Percentiles rank a stretch among this genome's conserved stretches.
These are phyloP conservation scores for Calycina herbarum DNA, from an alignment of 2,329 filamentous ascomycete genomes.

Conservation along the genomic window DNA sequence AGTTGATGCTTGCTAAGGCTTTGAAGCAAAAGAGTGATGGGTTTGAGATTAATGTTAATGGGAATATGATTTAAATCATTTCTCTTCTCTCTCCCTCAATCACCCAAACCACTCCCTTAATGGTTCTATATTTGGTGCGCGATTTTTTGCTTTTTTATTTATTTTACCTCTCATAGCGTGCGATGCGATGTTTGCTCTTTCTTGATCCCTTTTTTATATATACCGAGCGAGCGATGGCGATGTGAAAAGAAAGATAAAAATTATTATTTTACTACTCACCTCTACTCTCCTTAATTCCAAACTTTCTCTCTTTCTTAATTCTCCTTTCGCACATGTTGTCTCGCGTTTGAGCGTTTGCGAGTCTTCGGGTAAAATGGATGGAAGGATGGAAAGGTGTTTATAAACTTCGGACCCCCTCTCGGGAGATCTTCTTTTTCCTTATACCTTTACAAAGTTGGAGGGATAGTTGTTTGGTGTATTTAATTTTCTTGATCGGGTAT, in stretches of 20 bases:
- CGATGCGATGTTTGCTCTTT: neutral
- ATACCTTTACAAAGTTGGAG: neutral
- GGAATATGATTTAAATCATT: slow-evolving; percentile 62
- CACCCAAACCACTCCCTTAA: neutral
- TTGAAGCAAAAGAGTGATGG: slow-evolving; percentile 81
- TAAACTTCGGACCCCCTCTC: neutral
- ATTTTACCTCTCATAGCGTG: neutral
- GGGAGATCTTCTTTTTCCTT: neutral
- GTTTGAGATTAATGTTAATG: slow-evolving; percentile 80
- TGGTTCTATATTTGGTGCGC: neutral
- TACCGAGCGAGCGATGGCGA: neutral
- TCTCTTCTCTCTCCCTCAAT: neutral
- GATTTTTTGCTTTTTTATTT: neutral
- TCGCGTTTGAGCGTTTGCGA: slow-evolving; percentile 1
- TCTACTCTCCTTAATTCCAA: neutral
- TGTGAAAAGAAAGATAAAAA: neutral
- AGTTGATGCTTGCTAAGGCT: slow-evolving; percentile 88
- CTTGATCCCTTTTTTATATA: neutral
- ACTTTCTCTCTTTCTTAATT: neutral
- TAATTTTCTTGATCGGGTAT: neutral
- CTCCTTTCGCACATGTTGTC: neutral
- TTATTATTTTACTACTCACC: neutral
- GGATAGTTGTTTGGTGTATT: slow-evolving; percentile 3
- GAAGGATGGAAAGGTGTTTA: neutral
- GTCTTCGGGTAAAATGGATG: neutral